Evolutionary conservation across 2,329 filamentous ascomycete species (phyloP), one percentile per base, ranked within the genome.

Genomic region (Colletotrichum higginsianum): DNA sequence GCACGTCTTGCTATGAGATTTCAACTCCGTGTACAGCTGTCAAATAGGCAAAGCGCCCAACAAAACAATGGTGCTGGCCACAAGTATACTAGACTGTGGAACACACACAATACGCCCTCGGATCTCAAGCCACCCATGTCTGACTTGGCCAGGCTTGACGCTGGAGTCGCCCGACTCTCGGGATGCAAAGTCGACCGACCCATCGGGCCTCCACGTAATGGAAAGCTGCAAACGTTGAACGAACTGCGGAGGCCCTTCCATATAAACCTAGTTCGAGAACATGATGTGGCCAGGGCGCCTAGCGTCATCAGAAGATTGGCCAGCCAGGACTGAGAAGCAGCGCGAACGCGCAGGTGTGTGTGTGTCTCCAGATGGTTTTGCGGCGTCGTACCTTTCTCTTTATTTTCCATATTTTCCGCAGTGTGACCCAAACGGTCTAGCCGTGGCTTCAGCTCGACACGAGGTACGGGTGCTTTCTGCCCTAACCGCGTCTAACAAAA

Each of bases 1-100:
- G 52, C 26, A 40, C 23, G 57, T 42, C 65, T 63, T 62, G 65
- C 44, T 63, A 71, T 68, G 61, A 65, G 52, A 15, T 18, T 40
- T 40, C 18, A 60, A 13, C 26, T 40, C 56, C n/a, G n/a, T 49
- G 42, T n/a, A 15, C 52, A 35, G 16, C 62, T 52, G 52, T 42
- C 57, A 58, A 63, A n/a, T 35, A 52, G 15, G 65, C 44, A 63
- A 26, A 12, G 38, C 68, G 68, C 64, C 64, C 23, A 62, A 38
- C 57, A 56, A 16, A 49, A 64, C 35, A 40, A 50, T 15, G 30
- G 8, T 49, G 46, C 46, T 12, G n/a, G n/a, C 46, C n/a, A 5
- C 46, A 49, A 13, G 4, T 6, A 4, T 9, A 49, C 21, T 9
- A 8, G n/a, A 12, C 11, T 9, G 8, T 49, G n/a, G n/a, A 40